These are phyloP conservation scores for Aspergillus panamensis DNA, from an alignment of 495 filamentous ascomycete genomes.

Conservation along the genomic window DNA sequence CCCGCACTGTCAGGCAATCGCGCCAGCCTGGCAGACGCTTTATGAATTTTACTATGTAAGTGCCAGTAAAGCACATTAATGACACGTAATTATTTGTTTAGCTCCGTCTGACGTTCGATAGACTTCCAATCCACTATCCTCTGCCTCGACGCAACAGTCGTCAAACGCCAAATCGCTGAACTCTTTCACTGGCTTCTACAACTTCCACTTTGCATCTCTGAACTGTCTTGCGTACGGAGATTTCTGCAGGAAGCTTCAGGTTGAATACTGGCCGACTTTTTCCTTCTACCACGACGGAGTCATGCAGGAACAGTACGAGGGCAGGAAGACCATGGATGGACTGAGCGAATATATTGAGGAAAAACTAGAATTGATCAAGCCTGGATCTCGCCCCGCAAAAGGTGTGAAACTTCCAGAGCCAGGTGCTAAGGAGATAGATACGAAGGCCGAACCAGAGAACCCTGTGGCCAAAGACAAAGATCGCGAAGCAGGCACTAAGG, in stretches of 20 bases:
- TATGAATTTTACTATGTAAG: constrained; percentile 88
- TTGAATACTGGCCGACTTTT: constrained; percentile 69
- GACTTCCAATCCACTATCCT: constrained; percentile 70
- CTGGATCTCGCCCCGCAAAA: constrained; percentile 67
- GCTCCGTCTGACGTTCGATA: constrained; percentile 27
- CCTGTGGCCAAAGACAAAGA: constrained; percentile 50
- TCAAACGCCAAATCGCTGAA: constrained; percentile 52
- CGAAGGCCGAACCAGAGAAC: constrained; percentile 44
- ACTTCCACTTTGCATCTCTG: constrained; percentile 82
- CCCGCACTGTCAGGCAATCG: constrained; percentile 72
- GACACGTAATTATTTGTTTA: not conserved
- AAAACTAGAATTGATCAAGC: constrained; percentile 69
- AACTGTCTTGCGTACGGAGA: constrained; percentile 81
- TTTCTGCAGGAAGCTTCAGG: constrained; percentile 61
- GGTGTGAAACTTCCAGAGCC: constrained; percentile 60
- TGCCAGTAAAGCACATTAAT: not conserved
- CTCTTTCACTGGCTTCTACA: constrained; percentile 69
- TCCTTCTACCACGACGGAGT: constrained; percentile 81
- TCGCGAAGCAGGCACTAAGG: constrained; percentile 39
- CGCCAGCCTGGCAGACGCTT: constrained; percentile 85
- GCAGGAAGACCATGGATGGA: constrained; percentile 55
- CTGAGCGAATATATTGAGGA: constrained; percentile 71
- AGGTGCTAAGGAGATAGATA: constrained; percentile 49
- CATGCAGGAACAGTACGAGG: constrained; percentile 55
- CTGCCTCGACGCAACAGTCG: constrained; percentile 37